phyloP scores from a whole-genome alignment of 805 yeast genomes.

The Suhomyces emberorum region DNA sequence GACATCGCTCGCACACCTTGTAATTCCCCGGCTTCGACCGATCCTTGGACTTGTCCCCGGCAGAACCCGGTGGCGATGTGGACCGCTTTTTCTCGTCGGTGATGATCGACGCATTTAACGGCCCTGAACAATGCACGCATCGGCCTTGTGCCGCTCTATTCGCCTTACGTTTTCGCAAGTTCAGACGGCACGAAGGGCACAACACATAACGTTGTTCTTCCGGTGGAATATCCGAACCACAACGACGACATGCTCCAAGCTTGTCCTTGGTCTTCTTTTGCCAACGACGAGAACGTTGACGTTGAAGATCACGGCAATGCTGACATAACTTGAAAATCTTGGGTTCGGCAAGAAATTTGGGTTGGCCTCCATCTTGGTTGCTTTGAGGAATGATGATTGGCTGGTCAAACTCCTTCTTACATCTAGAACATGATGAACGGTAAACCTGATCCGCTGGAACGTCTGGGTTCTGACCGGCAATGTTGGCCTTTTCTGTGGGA shows the following conservation, averaged over 20 bases:
- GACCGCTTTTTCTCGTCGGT: slow-evolving; percentile 22
- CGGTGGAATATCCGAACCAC: slow-evolving; percentile 53
- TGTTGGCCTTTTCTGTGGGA: not conserved
- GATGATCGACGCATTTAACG: slow-evolving; percentile 41
- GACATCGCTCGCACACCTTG: slow-evolving; percentile 65
- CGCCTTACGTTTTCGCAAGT: slow-evolving; percentile 53
- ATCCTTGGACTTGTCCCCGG: slow-evolving; percentile 17
- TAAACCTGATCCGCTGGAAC: slow-evolving; percentile 10
- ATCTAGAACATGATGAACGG: slow-evolving; percentile 46
- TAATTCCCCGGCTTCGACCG: slow-evolving; percentile 30
- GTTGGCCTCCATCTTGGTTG: slow-evolving; percentile 14
- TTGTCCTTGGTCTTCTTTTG: slow-evolving; percentile 58
- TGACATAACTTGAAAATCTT: slow-evolving; percentile 55
- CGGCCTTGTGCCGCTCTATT: slow-evolving; percentile 59
- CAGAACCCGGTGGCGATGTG: slow-evolving; percentile 6
- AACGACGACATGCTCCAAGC: slow-evolving; percentile 61
- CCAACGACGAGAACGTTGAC: slow-evolving; percentile 64
- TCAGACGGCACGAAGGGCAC: slow-evolving; percentile 58
- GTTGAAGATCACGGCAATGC: slow-evolving; percentile 62
- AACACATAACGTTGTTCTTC: slow-evolving; percentile 53
- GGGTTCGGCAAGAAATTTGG: slow-evolving; percentile 33
- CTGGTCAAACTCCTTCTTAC: slow-evolving; percentile 58
- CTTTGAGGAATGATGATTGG: slow-evolving; percentile 32
- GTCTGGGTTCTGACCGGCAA: slow-evolving; percentile 1
- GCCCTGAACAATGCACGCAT: slow-evolving; percentile 69